A percentile compares a stretch with the other conserved stretches of the same genome.
phyloP scores from a whole-genome alignment of 108 stramenopile species.

The Pseudonitzschia pungens region DNA sequence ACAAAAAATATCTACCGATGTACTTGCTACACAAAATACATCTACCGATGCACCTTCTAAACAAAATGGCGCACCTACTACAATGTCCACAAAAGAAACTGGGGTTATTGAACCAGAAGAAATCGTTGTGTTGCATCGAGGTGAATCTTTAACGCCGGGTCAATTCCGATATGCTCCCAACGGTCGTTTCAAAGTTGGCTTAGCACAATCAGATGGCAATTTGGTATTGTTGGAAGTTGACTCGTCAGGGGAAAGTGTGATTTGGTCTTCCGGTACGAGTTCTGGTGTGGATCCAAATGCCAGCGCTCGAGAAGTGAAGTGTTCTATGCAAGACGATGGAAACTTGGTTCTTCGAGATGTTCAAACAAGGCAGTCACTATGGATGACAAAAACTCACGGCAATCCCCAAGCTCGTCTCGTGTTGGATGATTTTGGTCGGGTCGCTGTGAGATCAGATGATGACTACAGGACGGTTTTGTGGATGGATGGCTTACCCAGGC shows the following conservation, averaged over 20 bases:
- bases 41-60: not conserved
- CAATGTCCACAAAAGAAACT: not conserved
- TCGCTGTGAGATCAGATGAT: conserved; percentile 13
- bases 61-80: not conserved
- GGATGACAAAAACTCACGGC: conserved; percentile 27
- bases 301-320: too few relatives aligned
- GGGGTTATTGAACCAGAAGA: not conserved
- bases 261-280: not conserved
- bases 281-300: not conserved
- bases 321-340: conserved; percentile 30
- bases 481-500: conserved; percentile 30
- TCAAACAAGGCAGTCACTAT: conserved; percentile 10
- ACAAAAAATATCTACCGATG: not conserved
- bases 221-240: not conserved
- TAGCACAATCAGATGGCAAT: not conserved
- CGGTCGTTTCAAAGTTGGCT: not conserved
- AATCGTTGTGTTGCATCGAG: not conserved
- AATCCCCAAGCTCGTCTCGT: conserved; percentile 23
- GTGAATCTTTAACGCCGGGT: not conserved
- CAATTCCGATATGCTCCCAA: not conserved
- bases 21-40: not conserved
- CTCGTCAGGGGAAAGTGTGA: not conserved
- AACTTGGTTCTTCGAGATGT: conserved; percentile 27
- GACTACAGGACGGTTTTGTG: conserved; percentile 10
- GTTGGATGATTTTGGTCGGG: conserved; percentile 28